phyloP scores from a whole-genome alignment of 306 rosid species.

The Gleditsia sinensis region DNA sequence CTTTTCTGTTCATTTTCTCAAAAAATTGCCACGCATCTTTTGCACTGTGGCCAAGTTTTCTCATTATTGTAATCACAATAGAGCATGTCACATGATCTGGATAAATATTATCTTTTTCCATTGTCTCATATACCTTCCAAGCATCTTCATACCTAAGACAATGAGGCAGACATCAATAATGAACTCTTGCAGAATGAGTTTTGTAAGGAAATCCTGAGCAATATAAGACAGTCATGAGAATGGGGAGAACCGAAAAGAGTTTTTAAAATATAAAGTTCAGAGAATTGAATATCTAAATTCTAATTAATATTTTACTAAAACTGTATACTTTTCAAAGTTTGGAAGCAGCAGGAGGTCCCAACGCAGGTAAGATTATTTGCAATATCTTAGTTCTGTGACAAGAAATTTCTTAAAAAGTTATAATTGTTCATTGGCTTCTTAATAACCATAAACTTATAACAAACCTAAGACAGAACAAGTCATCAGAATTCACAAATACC shows the following conservation, averaged over 20 bases:
- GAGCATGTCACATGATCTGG: slow-evolving; percentile 91
- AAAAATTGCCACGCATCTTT: slow-evolving; percentile 88
- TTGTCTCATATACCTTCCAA: slow-evolving; percentile 64
- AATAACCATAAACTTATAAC: background rate
- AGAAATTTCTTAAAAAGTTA: background rate
- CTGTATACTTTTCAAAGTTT: background rate
- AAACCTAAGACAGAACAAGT: slow-evolving; percentile 5
- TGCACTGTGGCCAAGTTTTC: slow-evolving; percentile 74
- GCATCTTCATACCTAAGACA: slow-evolving; percentile 76
- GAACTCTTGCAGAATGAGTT: slow-evolving; percentile 10
- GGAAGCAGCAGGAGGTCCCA: slow-evolving; percentile 6
- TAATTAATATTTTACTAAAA: background rate
- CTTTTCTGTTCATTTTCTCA: slow-evolving; percentile 83
- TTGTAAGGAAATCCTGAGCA: background rate
- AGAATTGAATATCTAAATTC: slow-evolving; percentile 10
- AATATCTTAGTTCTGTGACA: slow-evolving; percentile 18
- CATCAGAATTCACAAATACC: slow-evolving; percentile 1
- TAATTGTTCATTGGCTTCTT: slow-evolving; percentile 11
- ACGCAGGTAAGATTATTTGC: slow-evolving; percentile 10
- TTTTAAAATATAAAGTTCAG: background rate
- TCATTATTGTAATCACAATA: slow-evolving; percentile 67
- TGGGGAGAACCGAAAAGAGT: background rate
- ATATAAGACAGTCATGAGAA: background rate
- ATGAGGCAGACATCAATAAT: slow-evolving; percentile 17
- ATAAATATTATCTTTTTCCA: slow-evolving; percentile 67